phyloP scores from a whole-genome alignment of 179 eudicot genomes.

The Amaranthus tricolor region DNA sequence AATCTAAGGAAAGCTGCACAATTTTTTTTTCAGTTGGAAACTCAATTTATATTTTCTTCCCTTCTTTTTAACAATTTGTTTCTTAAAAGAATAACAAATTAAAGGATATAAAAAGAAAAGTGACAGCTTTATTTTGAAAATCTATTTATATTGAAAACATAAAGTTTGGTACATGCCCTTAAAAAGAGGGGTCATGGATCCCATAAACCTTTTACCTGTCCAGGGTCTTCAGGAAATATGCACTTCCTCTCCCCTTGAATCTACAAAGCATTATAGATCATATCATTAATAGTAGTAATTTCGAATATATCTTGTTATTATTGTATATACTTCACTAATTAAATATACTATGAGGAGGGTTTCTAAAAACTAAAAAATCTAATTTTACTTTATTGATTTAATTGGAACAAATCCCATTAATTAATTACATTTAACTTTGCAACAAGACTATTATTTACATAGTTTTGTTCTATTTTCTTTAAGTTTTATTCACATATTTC shows the following conservation, averaged over 20 bases:
- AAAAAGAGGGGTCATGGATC: slow-evolving; percentile 47
- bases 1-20: slow-evolving; percentile 26
- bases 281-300: neutral
- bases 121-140: slow-evolving; percentile 27
- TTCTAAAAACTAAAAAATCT: neutral
- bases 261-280: slow-evolving; percentile 15
- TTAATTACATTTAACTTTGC: no score
- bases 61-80: neutral
- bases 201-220: slow-evolving; percentile 67
- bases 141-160: neutral
- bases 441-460: no score
- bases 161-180: slow-evolving; percentile 34
- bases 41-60: neutral
- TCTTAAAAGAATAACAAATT: slow-evolving; percentile 27
- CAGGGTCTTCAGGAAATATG: slow-evolving; percentile 81
- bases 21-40: slow-evolving; percentile 11
- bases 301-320: neutral
- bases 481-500: no score
- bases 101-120: slow-evolving; percentile 8
- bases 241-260: slow-evolving; percentile 59
- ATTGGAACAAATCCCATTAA: no score
- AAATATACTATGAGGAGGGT: neutral
- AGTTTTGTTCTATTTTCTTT: no score
- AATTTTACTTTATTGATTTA: no score
- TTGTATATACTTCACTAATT: neutral